Conservation (phyloP, 495 filamentous ascomycete species). For the Penicillium psychrofluorescens region DNA sequence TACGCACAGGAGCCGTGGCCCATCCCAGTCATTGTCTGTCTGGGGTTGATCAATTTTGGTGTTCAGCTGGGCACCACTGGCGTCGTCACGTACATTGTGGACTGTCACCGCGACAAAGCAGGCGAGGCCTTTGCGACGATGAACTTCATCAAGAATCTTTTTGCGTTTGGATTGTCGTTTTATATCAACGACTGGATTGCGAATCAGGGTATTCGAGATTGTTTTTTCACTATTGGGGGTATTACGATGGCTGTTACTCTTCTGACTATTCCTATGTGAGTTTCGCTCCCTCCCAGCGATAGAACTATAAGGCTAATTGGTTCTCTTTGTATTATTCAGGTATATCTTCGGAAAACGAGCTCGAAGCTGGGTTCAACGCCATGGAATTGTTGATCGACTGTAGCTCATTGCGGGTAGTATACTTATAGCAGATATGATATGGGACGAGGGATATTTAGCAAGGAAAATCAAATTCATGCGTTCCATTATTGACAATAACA, state of each 20-base stretch:
- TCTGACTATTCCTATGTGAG: slow-evolving; percentile 33
- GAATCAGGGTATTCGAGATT: slow-evolving; percentile 25
- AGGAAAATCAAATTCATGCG: too few relatives aligned
- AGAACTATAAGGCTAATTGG: too few relatives aligned
- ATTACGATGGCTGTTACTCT: slow-evolving; percentile 27
- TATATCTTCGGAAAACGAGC: slow-evolving; percentile 25
- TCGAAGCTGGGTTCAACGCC: slow-evolving; percentile 21
- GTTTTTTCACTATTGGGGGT: slow-evolving; percentile 33
- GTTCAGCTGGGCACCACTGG: slow-evolving; percentile 33
- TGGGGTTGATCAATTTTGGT: slow-evolving; percentile 38
- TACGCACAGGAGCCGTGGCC: slow-evolving; percentile 22
- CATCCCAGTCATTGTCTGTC: slow-evolving; percentile 33
- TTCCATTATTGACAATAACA: too few relatives aligned
- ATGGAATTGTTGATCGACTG: slow-evolving; percentile 14
- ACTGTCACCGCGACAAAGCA: slow-evolving; percentile 34
- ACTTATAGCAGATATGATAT: too few relatives aligned
- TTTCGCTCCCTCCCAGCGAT: background rate
- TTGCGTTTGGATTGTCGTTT: slow-evolving; percentile 29
- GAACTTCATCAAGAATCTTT: slow-evolving; percentile 36
- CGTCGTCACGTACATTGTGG: slow-evolving; percentile 32
- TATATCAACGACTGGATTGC: slow-evolving; percentile 34
- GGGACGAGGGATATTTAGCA: too few relatives aligned
- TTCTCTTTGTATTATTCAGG: slow-evolving; percentile 2
- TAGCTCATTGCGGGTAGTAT: background rate
- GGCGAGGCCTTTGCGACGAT: slow-evolving; percentile 35